phyloP scores from a whole-genome alignment of 78 protist genomes.

The Diacronema lutheri region DNA sequence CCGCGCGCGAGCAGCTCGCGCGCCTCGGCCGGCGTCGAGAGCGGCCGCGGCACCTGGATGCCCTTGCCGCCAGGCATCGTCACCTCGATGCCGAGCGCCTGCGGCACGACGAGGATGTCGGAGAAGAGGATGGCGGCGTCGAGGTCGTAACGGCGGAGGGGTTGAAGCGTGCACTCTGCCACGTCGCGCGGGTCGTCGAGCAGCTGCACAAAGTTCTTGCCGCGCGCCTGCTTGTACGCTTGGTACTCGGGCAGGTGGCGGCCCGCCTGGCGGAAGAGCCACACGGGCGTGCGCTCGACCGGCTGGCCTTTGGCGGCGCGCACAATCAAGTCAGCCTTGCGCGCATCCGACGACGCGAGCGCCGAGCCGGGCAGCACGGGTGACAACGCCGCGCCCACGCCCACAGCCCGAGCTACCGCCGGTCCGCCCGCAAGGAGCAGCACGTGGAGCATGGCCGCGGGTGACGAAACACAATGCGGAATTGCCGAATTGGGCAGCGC shows the following conservation, averaged over 20 bases:
- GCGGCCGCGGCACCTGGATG: constrained; percentile 6
- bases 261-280: constrained; percentile 32
- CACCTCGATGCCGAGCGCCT: constrained; percentile 2
- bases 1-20: too few relatives aligned
- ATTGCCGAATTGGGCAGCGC: too few relatives aligned
- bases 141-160: constrained; percentile 37
- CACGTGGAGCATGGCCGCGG: too few relatives aligned
- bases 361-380: too few relatives aligned
- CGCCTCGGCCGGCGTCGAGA: neutral
- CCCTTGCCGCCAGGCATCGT: constrained; percentile 35
- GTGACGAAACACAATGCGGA: too few relatives aligned
- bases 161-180: constrained; percentile 44
- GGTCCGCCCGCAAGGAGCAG: too few relatives aligned
- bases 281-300: neutral
- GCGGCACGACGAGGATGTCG: constrained; percentile 41
- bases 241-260: constrained; percentile 27
- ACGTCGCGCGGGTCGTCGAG: constrained; percentile 31
- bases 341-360: too few relatives aligned
- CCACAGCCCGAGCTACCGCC: too few relatives aligned
- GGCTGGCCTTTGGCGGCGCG: constrained; percentile 19
- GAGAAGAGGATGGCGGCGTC: constrained; percentile 55
- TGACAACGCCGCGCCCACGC: too few relatives aligned
- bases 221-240: constrained; percentile 15
- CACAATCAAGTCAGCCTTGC: neutral
- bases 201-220: constrained; percentile 37